Percentiles rank a stretch among this genome's conserved stretches.
Evolutionary conservation across 2,329 filamentous ascomycete species (phyloP).

Genomic region (Grosmannia penicillata): DNA sequence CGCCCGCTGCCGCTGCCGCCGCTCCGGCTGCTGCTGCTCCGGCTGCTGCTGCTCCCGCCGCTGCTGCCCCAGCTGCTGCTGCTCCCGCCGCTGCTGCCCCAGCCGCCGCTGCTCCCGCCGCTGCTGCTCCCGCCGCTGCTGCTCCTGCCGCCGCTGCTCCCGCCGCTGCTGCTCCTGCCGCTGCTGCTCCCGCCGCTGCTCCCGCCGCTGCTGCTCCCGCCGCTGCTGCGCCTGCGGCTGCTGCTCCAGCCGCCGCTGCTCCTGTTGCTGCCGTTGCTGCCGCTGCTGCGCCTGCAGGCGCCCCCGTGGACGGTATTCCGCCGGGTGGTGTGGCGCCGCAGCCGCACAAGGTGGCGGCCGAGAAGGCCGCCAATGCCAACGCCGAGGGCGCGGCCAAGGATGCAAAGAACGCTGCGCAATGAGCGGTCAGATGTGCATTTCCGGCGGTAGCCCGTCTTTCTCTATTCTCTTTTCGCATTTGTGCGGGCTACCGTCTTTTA

Average conservation of each 20-base stretch:
- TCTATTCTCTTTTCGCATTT: background rate
- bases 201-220: background rate
- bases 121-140: background rate
- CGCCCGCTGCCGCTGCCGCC: background rate
- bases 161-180: background rate
- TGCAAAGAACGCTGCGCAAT: constrained; percentile 4
- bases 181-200: background rate
- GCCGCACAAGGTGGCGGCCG: background rate
- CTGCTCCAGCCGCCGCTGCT: background rate
- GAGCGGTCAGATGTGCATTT: background rate
- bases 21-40: background rate
- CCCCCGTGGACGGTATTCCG: background rate
- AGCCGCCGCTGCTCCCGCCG: background rate
- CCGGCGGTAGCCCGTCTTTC: background rate
- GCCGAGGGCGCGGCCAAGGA: constrained; percentile 1
- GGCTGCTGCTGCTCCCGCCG: background rate
- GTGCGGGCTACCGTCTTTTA: background rate
- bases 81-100: background rate
- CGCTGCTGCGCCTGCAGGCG: background rate
- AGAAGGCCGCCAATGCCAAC: constrained; percentile 5
- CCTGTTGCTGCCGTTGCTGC: background rate
- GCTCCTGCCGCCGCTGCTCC: background rate
- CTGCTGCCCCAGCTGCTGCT: background rate
- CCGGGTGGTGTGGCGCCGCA: background rate
- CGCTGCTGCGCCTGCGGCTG: background rate